phyloP scores from a whole-genome alignment of 1,284 basidiomycete genomes.

The Trametes sp. region DNA sequence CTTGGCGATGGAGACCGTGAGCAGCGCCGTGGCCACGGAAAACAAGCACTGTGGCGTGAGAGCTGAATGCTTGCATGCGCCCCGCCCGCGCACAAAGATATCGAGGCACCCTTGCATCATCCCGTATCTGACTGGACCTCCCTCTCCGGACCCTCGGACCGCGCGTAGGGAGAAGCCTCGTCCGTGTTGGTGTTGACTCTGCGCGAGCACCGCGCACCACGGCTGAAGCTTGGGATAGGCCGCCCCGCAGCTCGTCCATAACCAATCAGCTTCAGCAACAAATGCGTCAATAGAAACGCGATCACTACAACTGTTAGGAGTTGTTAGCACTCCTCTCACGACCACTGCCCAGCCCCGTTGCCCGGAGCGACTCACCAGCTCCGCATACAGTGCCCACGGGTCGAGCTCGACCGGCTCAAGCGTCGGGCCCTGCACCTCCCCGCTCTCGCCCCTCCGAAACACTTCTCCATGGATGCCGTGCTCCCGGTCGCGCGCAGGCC shows the following conservation, averaged over 20 bases:
- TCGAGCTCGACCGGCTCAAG: neutral
- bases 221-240: no score
- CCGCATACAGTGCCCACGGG: neutral
- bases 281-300: no score
- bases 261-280: neutral
- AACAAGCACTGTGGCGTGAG: slow-evolving; percentile 43
- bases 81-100: slow-evolving; percentile 83
- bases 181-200: no score
- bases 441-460: neutral
- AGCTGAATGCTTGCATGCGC: slow-evolving; percentile 83
- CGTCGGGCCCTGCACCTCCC: neutral
- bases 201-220: no score
- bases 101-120: slow-evolving; percentile 92
- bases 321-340: no score
- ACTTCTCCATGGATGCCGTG: neutral
- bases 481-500: neutral
- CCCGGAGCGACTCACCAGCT: neutral
- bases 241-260: no score
- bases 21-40: slow-evolving; percentile 38
- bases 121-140: no score
- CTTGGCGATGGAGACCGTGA: slow-evolving; percentile 55
- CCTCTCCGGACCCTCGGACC: no score
- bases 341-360: neutral
- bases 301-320: neutral
- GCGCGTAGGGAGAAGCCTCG: no score